Base-by-base conservation (phyloP, 1,284 basidiomycete genomes). In the Apiotrichum veenhuisii region DNA sequence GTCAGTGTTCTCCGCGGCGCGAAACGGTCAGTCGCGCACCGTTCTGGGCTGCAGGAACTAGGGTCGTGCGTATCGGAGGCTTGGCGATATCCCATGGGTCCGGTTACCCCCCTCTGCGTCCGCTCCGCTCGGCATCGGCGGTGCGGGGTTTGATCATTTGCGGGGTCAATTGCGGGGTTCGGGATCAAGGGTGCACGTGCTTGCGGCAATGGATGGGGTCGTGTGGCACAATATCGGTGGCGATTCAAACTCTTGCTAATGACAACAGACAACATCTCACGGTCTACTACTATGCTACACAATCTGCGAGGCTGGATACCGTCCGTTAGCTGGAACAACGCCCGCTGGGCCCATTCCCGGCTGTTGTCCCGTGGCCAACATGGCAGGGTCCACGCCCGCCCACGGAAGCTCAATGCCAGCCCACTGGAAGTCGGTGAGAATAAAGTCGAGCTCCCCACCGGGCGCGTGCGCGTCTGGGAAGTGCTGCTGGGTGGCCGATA, bases 391-490 rank as follows among this genome's bases (percentile, higher is more conserved):
- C 25, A 62, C 54, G 15, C 51, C 54, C 10, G 52, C 44, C 63
- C 63, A 64, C 11, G 58, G 57, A 25, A 56, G 44, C 30, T 63
- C 65, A 22, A 64, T 34, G 15, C 66, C 67, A 9, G 58, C 61
- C 68, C 68, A 69, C 5, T 62, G 59, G 48, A 66, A 69, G 53
- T 66, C 64, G 26, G 57, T 57, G 26, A 69, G 53, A 14, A 69
- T 49, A 30, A 64, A 57, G 50, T 69, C 68, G 42, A 69, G 58
- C 47, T 69, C 68, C 25, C 53, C 57, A 11, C 57, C 50, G 12
- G 48, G 51, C 2, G 42, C 22, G 10, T 34, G 43, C 17, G 18
- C n/a, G 20, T 36, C 30, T 4, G 45, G 18, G 20, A 30, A 34
- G 30, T 7, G 22, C 15, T 5, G 12, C 33, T 47, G 45, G 9